phyloP scores from a whole-genome alignment of 805 yeast species.

The Sugiyamaella valdiviana region DNA sequence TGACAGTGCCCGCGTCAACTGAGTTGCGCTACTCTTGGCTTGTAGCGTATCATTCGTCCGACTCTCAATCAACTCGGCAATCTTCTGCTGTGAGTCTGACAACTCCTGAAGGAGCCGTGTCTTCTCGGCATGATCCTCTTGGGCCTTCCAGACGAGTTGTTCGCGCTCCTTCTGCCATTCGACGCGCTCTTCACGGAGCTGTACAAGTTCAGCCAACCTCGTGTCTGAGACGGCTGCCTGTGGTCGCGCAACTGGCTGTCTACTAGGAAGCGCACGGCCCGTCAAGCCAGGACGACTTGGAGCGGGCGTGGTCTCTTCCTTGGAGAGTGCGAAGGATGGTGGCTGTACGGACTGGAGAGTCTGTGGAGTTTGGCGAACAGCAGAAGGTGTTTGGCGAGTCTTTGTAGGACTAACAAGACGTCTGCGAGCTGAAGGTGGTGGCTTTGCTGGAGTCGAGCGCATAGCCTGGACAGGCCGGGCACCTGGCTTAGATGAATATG shows the following conservation, averaged over 20 bases:
- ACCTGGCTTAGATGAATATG: constrained; percentile 9
- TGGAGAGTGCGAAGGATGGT: not conserved
- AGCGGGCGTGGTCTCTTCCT: not conserved
- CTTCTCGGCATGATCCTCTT: constrained; percentile 29
- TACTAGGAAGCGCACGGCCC: constrained; percentile 5
- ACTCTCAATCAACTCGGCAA: constrained; percentile 27
- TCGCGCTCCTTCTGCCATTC: constrained; percentile 39
- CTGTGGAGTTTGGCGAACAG: not conserved
- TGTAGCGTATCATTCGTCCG: constrained; percentile 30
- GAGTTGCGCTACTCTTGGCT: constrained; percentile 64
- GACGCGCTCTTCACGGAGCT: constrained; percentile 48
- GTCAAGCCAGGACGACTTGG: constrained; percentile 9
- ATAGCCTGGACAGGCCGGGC: constrained; percentile 8
- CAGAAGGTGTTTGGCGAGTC: constrained; percentile 1
- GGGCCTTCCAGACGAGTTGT: constrained; percentile 27
- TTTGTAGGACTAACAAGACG: constrained; percentile 16
- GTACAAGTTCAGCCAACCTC: constrained; percentile 31
- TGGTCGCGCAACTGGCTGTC: constrained; percentile 2
- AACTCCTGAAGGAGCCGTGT: constrained; percentile 33
- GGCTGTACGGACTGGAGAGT: constrained; percentile 4
- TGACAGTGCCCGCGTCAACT: constrained; percentile 50
- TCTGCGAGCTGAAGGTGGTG: constrained; percentile 12
- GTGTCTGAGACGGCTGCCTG: constrained; percentile 4
- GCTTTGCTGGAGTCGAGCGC: constrained; percentile 8
- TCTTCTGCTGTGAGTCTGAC: constrained; percentile 29